These are phyloP conservation scores for Saturnispora silvae DNA, from an alignment of 805 yeast genomes.

Conservation along the genomic window DNA sequence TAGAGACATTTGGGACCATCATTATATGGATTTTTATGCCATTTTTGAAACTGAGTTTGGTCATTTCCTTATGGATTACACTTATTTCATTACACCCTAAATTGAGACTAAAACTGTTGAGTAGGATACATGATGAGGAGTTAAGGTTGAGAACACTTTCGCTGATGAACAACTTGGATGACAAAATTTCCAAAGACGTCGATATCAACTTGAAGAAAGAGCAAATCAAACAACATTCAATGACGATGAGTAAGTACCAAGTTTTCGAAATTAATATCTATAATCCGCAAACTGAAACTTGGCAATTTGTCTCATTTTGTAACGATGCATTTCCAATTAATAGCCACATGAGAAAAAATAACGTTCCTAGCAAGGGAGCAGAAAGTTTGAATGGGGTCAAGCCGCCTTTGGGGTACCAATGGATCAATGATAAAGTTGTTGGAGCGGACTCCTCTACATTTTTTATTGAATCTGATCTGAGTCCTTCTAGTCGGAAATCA, in stretches of 20 bases:
- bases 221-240: conserved; percentile 26
- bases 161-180: conserved; percentile 40
- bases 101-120: conserved; percentile 36
- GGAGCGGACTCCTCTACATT: conserved; percentile 3
- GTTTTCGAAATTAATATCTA: conserved; percentile 58
- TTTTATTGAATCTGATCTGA: no score
- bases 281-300: conserved; percentile 37
- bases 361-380: conserved; percentile 21
- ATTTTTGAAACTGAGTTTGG: conserved; percentile 23
- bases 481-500: no score
- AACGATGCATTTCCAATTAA: conserved; percentile 44
- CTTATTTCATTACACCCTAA: conserved; percentile 41
- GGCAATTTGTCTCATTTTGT: conserved; percentile 56
- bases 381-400: conserved; percentile 29
- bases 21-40: conserved; percentile 17
- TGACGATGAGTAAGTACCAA: conserved; percentile 45
- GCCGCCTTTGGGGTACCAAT: conserved; percentile 56
- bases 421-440: conserved; percentile 14
- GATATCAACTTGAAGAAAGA: conserved; percentile 18
- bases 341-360: conserved; percentile 29
- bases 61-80: conserved; percentile 41
- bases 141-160: conserved; percentile 44
- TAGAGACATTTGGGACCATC: conserved; percentile 23
- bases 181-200: conserved; percentile 29
- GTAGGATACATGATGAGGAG: conserved; percentile 48